Percentiles rank a stretch among this genome's conserved stretches.
These are phyloP conservation scores for Candida tunisiensis DNA, from an alignment of 1,139 yeast species.

Conservation along the genomic window DNA sequence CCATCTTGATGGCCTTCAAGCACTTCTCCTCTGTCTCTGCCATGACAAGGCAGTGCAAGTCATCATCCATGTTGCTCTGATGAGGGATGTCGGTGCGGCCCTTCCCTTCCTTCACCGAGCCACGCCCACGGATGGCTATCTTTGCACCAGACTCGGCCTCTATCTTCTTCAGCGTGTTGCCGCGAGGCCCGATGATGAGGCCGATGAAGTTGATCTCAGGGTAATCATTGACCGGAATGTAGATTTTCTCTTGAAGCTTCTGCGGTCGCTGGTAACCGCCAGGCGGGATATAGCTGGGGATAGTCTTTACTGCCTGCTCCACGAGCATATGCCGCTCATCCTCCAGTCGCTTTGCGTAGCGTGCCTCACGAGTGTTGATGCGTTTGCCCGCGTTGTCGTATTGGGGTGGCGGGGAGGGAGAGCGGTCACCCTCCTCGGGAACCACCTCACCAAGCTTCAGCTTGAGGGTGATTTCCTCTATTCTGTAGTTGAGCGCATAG, in stretches of 20 bases:
- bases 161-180: constrained; percentile 66
- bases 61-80: constrained; percentile 47
- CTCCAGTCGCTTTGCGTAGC: constrained; percentile 46
- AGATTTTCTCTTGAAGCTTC: constrained; percentile 64
- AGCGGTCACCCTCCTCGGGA: constrained; percentile 23
- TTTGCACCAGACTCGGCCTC: constrained; percentile 76
- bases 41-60: constrained; percentile 73
- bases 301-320: constrained; percentile 49
- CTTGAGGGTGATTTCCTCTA: constrained; percentile 62
- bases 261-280: constrained; percentile 58
- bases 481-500: constrained; percentile 54
- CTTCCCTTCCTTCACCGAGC: constrained; percentile 89
- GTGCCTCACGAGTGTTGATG: constrained; percentile 62
- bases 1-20: constrained; percentile 55
- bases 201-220: constrained; percentile 94
- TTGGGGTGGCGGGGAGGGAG: constrained; percentile 88
- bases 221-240: constrained; percentile 71
- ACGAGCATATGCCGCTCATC: constrained; percentile 67
- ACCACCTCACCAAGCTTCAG: constrained; percentile 31
- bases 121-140: constrained; percentile 81
- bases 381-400: constrained; percentile 76
- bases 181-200: constrained; percentile 85
- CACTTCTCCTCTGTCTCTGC: constrained; percentile 73
- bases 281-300: constrained; percentile 78
- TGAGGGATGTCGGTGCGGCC: constrained; percentile 30